Evolutionary conservation across 306 rosid species (phyloP).

Genomic region (Castanea crenata): DNA sequence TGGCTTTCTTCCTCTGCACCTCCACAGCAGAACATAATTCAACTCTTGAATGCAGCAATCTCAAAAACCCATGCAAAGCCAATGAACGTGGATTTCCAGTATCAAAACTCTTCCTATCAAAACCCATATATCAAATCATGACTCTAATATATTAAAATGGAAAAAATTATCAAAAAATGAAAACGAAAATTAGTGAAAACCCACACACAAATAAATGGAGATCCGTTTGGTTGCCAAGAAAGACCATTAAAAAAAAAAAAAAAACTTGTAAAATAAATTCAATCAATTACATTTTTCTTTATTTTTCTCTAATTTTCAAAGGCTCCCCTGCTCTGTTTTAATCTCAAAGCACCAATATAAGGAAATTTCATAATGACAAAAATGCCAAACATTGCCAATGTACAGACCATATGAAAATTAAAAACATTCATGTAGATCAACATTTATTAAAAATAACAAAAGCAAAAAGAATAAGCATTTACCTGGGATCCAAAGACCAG

Average conservation of each 20-base stretch:
- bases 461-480: background rate
- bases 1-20: slow-evolving; percentile 70
- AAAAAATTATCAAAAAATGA: background rate
- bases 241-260: background rate
- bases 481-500: background rate
- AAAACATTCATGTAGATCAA: background rate
- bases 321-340: background rate
- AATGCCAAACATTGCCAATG: background rate
- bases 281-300: background rate
- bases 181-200: background rate
- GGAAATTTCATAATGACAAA: background rate
- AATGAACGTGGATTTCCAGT: slow-evolving; percentile 28
- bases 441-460: background rate
- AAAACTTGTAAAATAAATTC: background rate
- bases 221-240: background rate
- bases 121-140: background rate
- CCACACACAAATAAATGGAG: background rate
- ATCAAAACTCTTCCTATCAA: background rate
- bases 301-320: background rate
- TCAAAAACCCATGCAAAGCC: slow-evolving; percentile 41
- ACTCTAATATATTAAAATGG: background rate
- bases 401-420: background rate
- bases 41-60: slow-evolving; percentile 31
- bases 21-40: slow-evolving; percentile 84
- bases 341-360: slow-evolving; percentile 2